Evolutionary conservation across 805 yeast species (phyloP).

Genomic region (Huiozyma sinensis): DNA sequence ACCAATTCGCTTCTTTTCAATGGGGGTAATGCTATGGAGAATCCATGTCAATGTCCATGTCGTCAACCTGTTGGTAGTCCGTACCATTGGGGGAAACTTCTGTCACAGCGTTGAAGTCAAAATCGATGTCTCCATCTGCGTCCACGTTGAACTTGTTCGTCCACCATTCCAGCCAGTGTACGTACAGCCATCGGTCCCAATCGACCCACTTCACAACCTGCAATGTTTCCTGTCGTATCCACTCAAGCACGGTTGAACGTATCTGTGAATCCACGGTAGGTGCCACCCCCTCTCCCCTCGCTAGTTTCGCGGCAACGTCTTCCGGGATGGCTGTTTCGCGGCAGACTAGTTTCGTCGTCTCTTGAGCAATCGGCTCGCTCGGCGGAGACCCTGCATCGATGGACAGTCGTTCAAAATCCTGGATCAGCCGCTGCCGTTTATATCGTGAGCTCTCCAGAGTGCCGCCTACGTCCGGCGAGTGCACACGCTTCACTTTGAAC

Average conservation of each 20-base stretch:
- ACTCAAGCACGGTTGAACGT: constrained; percentile 17
- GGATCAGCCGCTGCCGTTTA: constrained; percentile 24
- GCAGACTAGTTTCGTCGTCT: neutral
- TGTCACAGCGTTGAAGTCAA: constrained; percentile 1
- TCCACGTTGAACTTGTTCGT: neutral
- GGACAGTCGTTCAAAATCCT: constrained; percentile 25
- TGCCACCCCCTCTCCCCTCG: neutral
- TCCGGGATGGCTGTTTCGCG: constrained; percentile 1
- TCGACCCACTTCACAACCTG: constrained; percentile 24
- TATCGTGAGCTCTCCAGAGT: neutral
- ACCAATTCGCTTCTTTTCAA: neutral
- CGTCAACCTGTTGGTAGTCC: constrained; percentile 1
- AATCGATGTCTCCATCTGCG: constrained; percentile 9
- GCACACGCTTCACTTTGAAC: constrained; percentile 21
- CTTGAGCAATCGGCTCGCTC: neutral
- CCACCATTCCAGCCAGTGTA: neutral
- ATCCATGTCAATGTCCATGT: constrained; percentile 11
- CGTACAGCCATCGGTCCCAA: constrained; percentile 1
- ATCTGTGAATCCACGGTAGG: constrained; percentile 6
- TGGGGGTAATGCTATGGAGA: neutral
- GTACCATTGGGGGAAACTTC: neutral
- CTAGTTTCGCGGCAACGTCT: constrained; percentile 3
- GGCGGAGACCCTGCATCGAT: constrained; percentile 2
- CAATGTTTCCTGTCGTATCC: constrained; percentile 17
- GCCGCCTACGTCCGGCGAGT: constrained; percentile 1